Evolutionary conservation across 2,329 filamentous ascomycete genomes (phyloP), one percentile per base, ranked within the genome.

Genomic region (Penicillium fuscoglaucum): DNA sequence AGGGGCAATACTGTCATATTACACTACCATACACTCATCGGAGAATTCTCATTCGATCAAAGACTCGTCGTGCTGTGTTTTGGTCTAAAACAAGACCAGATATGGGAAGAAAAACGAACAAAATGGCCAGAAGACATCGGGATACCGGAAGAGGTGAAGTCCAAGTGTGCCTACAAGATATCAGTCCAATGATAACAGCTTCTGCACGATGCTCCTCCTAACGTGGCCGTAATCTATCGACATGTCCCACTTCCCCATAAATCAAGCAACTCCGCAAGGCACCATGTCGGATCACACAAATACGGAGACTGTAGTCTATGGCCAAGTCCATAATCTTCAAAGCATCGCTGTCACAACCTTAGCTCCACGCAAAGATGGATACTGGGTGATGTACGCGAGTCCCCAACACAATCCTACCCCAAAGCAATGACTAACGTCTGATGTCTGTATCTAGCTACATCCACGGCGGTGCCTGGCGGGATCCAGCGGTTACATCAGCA

Each of bases 391-490:
- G 76, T 78, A 76, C 43, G 61, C 41, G 40, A 43, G 52, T 37
- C 39, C 37, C 33, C 37, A 47, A 50, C 15, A 15, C 39, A 47
- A 31, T 26, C 28, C 24, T 40, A 29, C 29, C 17, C 31, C 13
- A 39, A 2, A 44, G 28, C 24, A 55, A 45, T 40, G 55, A 53
- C 60, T 60, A 28, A 58, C 43, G 10, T 24, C 35, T 6, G 12
- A 4, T 17, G 10, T 31, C 5, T 33, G 31, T 17, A 24, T 35
- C 4, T 52, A 77, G 75, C 54, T 79, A 77, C 60, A 78, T 82
- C 58, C 79, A 82, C 63, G 79, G 79, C 44, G 79, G 79, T 54
- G 80, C 78, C 63, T 82, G 79, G 75, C 74, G 79, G 44, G 79
- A 81, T 60, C 78, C 79, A 50, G 68, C 64, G 12, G 69, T 78